phyloP scores from a whole-genome alignment of 2,329 filamentous ascomycete species.

The Septoria linicola region DNA sequence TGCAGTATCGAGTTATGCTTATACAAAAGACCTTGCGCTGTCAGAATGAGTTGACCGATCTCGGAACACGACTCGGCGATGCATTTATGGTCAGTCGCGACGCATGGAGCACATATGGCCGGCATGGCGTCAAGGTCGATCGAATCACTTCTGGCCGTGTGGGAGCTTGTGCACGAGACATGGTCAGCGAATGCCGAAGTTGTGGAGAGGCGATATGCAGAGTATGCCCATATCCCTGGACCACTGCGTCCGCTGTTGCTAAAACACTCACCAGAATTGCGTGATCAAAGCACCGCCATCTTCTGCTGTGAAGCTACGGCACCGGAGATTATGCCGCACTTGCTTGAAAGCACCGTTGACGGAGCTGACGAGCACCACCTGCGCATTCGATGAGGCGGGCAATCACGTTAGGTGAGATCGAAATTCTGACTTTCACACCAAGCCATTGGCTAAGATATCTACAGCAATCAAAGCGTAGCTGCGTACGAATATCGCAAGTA shows the following conservation, averaged over 20 bases:
- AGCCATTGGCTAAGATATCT: neutral
- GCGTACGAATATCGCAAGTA: constrained; percentile 35
- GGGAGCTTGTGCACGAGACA: constrained; percentile 77
- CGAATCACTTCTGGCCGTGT: constrained; percentile 64
- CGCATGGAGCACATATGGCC: constrained; percentile 31
- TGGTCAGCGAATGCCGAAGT: constrained; percentile 78
- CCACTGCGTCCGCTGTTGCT: constrained; percentile 6
- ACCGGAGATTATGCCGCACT: constrained; percentile 75
- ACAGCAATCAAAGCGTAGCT: neutral
- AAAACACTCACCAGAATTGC: constrained; percentile 66
- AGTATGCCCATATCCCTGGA: constrained; percentile 50
- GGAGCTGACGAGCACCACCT: constrained; percentile 28
- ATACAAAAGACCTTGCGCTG: constrained; percentile 76
- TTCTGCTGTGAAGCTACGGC: constrained; percentile 66
- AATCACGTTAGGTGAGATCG: constrained; percentile 17
- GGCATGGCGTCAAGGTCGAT: constrained; percentile 35
- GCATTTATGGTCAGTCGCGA: constrained; percentile 34
- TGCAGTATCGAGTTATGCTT: constrained; percentile 74
- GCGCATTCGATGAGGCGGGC: constrained; percentile 34
- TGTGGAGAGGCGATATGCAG: constrained; percentile 78
- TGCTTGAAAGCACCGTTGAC: constrained; percentile 72
- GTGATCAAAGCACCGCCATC: constrained; percentile 76
- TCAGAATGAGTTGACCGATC: constrained; percentile 62
- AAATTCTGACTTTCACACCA: neutral
- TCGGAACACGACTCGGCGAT: constrained; percentile 54